Base-by-base conservation (phyloP, 352 stramenopile genomes). In the Peronospora belbahrii region DNA sequence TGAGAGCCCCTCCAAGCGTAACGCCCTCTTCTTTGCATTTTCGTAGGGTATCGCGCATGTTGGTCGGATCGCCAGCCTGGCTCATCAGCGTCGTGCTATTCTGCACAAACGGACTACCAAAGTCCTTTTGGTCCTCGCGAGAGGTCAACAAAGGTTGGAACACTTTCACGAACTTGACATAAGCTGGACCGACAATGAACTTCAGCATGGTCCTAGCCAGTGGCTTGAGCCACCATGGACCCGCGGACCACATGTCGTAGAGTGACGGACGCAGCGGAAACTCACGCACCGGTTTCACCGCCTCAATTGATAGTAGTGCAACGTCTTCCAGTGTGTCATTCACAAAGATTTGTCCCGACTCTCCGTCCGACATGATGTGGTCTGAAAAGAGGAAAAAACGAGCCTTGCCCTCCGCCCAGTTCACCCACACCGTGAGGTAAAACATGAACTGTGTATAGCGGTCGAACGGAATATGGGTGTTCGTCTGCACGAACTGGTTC, bases 331-430 rank as follows among this genome's bases (percentile, higher is more conserved):
- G 51, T 9, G 73, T 49, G 25, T 75, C 52, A 19, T 82, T 74
- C 8, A 83, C 41, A 6, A 85, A 55, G 41, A 78, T 68, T 28
- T 57, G 43, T 0, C 68, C 68, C 0, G 74, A 79, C 9, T 59
- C 58, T 0, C 63, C 54, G 36, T 85, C 74, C 22, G 68, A 77
- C 68, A 85, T 74, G 47, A 72, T 70, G 51, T 78, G 67, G 43
- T 85, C 74, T 1, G 70, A 70, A 51, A 79, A 79, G 18, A 83
- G 48, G 36, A 77, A 53, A 31, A 83, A 60, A 0, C 67, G 65
- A 22, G 35, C 63, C 4, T 54, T 49, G 28, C 54, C 20, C 15
- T 75, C 42, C 0, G 35, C 25, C 8, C 17, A 42, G 35, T 78
- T 65, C 0, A 74, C 49, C 67, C 69, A 80, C 14, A 73, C 48